Evolutionary conservation across 345 rosid species (phyloP), one percentile per base, ranked within the genome.

Genomic region (Eucalyptus curtisii): DNA sequence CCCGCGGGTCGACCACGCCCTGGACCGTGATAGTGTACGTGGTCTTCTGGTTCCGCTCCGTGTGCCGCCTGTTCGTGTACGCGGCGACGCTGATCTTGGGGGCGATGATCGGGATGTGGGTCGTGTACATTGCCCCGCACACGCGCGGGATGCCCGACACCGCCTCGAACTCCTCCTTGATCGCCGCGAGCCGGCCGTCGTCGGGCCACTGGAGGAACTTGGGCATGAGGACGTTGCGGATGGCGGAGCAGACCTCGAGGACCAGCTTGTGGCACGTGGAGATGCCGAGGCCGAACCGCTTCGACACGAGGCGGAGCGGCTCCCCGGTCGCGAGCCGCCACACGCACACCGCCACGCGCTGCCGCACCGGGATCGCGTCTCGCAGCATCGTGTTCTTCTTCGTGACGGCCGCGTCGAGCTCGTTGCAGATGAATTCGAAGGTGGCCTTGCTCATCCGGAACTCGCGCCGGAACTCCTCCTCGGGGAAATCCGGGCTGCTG

Each of bases 291-390:
- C 95, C 95, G 87, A 94, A 94, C 87, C 92, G 87, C 66, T 94
- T 92, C n/a, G 95, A 92, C 13, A 94, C 94, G n/a, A 90, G 89
- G 47, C 95, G 66, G 7, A 94, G 89, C 5, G 95, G 95, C 89
- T 94, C 95, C 6, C 95, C 95, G 1, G 91, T 93, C 49, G 95
- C 95, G n/a, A 93, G 89, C 89, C 95, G 86, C 95, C 95, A 94
- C 47, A 94, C 90, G 55, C 95, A 94, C 49, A 93, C 95, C 24
- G 95, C 95, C 6, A 94, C 93, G 13, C 95, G 93, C 84, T 94
- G 95, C 30, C 94, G 93, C 16, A 93, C 94, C 3, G 95, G 95
- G 88, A 94, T 93, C 9, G 95, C 95, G 31, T 94, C 95, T 3
- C 95, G 92, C 68, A 94, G 91, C 90, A 90, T 91, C 50, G 95